A percentile compares a stretch with the other conserved stretches of the same genome.
These are phyloP conservation scores for Pseudonitzschia pungens DNA, from an alignment of 108 stramenopile genomes.

Conservation along the genomic window DNA sequence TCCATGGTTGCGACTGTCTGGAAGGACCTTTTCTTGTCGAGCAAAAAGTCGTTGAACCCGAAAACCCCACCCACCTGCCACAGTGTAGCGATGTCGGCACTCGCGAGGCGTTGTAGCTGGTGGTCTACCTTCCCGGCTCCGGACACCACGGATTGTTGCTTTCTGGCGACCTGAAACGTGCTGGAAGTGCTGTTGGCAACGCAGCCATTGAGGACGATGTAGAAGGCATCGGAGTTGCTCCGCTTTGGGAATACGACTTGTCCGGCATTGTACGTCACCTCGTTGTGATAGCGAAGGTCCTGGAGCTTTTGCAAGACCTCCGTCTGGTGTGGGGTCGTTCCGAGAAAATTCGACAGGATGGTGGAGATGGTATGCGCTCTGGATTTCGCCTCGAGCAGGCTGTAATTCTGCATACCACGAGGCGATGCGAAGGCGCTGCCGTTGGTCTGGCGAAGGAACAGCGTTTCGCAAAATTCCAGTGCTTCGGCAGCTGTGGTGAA, in stretches of 20 bases:
- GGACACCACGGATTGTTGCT: slow-evolving; percentile 22
- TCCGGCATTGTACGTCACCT: slow-evolving; percentile 47
- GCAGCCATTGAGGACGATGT: slow-evolving; percentile 67
- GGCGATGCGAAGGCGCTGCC: background rate
- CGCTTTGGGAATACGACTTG: slow-evolving; percentile 54
- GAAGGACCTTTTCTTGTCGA: slow-evolving; percentile 65
- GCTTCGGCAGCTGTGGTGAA: slow-evolving; percentile 55
- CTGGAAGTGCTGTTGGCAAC: slow-evolving; percentile 60
- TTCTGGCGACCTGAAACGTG: slow-evolving; percentile 4
- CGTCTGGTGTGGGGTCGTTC: slow-evolving; percentile 44
- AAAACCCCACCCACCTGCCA: slow-evolving; percentile 66
- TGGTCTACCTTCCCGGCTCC: slow-evolving; percentile 29
- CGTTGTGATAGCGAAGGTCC: slow-evolving; percentile 57
- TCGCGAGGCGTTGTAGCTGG: background rate
- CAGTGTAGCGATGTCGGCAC: slow-evolving; percentile 15
- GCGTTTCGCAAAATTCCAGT: slow-evolving; percentile 73
- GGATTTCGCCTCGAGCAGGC: slow-evolving; percentile 20
- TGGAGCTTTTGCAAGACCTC: slow-evolving; percentile 49
- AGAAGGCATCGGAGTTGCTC: slow-evolving; percentile 67
- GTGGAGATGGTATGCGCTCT: slow-evolving; percentile 24
- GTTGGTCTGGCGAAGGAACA: slow-evolving; percentile 44
- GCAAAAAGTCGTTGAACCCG: slow-evolving; percentile 82
- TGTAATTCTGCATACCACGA: too few relatives aligned
- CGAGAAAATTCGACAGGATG: slow-evolving; percentile 31
- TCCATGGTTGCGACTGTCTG: slow-evolving; percentile 58